These are phyloP conservation scores for Puccinia hordei DNA, from an alignment of 1,284 basidiomycete genomes.

Conservation along the genomic window DNA sequence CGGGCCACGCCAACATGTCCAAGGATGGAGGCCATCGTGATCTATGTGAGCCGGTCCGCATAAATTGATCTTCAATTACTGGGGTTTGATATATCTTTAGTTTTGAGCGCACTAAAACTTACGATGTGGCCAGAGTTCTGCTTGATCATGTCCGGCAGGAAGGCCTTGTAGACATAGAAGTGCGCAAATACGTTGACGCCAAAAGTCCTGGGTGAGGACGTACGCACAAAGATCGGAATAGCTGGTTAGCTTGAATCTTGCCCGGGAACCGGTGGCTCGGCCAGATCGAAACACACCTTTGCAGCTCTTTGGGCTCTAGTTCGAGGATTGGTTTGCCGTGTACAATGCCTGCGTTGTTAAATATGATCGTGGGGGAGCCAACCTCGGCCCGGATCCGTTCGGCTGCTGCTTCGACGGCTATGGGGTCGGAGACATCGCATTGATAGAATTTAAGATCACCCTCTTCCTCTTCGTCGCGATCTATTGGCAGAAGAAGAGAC, in stretches of 20 bases:
- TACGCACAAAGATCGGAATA: too few relatives aligned
- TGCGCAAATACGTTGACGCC: conserved; percentile 83
- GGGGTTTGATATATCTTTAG: too few relatives aligned
- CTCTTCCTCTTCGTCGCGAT: background rate
- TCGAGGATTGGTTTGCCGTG: conserved; percentile 84
- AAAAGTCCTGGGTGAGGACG: conserved; percentile 69
- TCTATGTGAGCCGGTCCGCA: conserved; percentile 60
- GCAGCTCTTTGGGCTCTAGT: conserved; percentile 73
- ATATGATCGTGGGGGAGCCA: conserved; percentile 80
- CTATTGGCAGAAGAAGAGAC: conserved; percentile 12
- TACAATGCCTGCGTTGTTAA: conserved; percentile 96
- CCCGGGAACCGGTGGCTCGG: too few relatives aligned
- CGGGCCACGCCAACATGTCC: conserved; percentile 49
- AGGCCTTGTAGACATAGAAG: conserved; percentile 86
- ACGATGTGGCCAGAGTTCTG: conserved; percentile 80
- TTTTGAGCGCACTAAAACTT: conserved; percentile 23
- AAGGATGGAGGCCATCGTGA: conserved; percentile 66
- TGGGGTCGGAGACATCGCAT: conserved; percentile 40
- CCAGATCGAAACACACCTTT: conserved; percentile 54
- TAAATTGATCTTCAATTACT: background rate
- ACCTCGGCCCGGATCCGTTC: conserved; percentile 63
- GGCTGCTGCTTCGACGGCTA: conserved; percentile 6
- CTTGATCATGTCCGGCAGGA: conserved; percentile 85
- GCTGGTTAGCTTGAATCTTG: conserved; percentile 24
- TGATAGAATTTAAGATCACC: conserved; percentile 24